A percentile compares a stretch with the other conserved stretches of the same genome.
Conservation (phyloP, 2,329 filamentous ascomycete genomes). For the Calonectria naviculata region DNA sequence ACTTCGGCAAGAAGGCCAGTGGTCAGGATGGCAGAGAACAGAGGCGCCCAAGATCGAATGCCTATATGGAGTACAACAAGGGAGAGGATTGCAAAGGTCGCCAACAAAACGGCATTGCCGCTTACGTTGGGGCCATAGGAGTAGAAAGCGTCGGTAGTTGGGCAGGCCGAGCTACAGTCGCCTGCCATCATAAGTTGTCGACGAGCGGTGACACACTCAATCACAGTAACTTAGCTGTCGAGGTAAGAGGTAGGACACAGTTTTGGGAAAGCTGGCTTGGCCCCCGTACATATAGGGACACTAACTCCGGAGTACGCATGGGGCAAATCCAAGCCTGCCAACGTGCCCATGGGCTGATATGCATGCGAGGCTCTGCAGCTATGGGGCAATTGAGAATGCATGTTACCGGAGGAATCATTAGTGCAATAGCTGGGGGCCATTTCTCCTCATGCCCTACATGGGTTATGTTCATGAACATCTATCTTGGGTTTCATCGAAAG, state of each 20-base stretch:
- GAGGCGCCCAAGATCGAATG: constrained; percentile 50
- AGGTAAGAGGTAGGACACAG: constrained; percentile 24
- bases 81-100: constrained; percentile 52
- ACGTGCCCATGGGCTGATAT: constrained; percentile 26
- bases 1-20: constrained; percentile 56
- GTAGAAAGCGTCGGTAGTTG: constrained; percentile 50
- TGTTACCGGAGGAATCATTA: constrained; percentile 31
- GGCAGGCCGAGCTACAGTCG: constrained; percentile 50
- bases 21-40: constrained; percentile 54
- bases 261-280: constrained; percentile 30
- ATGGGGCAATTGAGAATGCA: constrained; percentile 27
- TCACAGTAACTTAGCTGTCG: constrained; percentile 38
- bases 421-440: constrained; percentile 30
- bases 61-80: constrained; percentile 52
- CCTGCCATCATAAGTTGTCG: constrained; percentile 46
- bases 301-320: background rate
- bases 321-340: constrained; percentile 21
- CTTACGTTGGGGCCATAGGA: constrained; percentile 48
- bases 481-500: constrained; percentile 22
- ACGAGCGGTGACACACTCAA: constrained; percentile 29
- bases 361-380: constrained; percentile 41
- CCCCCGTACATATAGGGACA: constrained; percentile 40
- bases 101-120: constrained; percentile 55
- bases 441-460: background rate
- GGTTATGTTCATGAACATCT: constrained; percentile 7